phyloP scores from a whole-genome alignment of 106 monocot species.

The Dioscorea dumetorum region DNA sequence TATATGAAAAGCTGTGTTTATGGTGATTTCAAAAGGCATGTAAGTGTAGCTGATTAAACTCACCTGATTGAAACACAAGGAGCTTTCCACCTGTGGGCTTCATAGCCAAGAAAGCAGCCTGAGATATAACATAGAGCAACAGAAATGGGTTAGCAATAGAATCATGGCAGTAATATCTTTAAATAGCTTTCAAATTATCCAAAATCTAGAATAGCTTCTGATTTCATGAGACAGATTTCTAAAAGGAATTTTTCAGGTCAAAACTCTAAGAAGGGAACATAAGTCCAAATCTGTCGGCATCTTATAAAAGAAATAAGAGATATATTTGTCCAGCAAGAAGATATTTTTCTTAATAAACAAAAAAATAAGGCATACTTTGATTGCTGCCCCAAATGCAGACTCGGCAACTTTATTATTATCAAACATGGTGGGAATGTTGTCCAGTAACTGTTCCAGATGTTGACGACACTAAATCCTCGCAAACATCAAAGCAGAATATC shows the following conservation, averaged over 20 bases:
- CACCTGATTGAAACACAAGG: conserved; percentile 97
- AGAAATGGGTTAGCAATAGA: not conserved
- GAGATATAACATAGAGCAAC: conserved; percentile 6
- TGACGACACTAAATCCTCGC: conserved; percentile 72
- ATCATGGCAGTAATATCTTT: too few relatives aligned
- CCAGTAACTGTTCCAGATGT: conserved; percentile 83
- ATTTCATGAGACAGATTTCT: too few relatives aligned
- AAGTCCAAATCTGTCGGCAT: too few relatives aligned
- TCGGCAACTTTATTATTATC: conserved; percentile 74
- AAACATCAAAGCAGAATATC: too few relatives aligned
- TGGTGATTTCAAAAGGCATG: too few relatives aligned
- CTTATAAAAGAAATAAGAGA: too few relatives aligned
- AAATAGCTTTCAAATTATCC: not conserved
- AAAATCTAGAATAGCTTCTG: not conserved
- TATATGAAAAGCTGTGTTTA: too few relatives aligned
- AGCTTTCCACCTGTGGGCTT: conserved; percentile 97
- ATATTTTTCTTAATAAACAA: too few relatives aligned
- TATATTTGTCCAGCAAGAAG: too few relatives aligned
- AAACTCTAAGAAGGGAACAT: too few relatives aligned
- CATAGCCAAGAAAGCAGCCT: conserved; percentile 90
- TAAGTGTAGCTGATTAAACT: not conserved
- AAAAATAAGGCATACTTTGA: conserved; percentile 42
- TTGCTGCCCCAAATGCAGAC: conserved; percentile 95
- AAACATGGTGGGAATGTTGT: conserved; percentile 92
- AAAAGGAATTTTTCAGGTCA: too few relatives aligned